These are phyloP conservation scores for Combretum micranthum DNA, from an alignment of 345 rosid species.

Conservation along the genomic window DNA sequence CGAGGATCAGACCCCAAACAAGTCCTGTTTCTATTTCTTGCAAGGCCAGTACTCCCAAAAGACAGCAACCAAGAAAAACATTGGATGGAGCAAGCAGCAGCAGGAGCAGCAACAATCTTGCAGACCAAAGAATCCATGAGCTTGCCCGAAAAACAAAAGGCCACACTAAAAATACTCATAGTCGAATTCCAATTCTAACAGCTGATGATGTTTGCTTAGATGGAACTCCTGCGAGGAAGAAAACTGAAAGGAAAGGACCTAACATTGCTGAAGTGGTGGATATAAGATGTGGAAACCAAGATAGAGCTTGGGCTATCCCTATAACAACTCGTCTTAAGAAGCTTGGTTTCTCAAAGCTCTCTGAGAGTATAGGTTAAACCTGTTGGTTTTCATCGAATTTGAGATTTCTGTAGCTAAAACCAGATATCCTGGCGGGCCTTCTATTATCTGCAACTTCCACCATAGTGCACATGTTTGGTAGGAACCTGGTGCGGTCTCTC, in stretches of 20 bases:
- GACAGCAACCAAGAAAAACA: constrained; percentile 49
- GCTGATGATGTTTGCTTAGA: constrained; percentile 44
- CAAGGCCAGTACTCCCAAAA: constrained; percentile 44
- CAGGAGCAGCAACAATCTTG: constrained; percentile 23
- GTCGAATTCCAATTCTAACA: constrained; percentile 62
- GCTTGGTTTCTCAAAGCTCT: constrained; percentile 91
- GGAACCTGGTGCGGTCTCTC: constrained; percentile 33
- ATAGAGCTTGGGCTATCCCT: constrained; percentile 75
- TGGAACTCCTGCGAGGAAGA: constrained; percentile 51
- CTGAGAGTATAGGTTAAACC: constrained; percentile 55
- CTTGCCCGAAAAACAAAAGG: constrained; percentile 37
- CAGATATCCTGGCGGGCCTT: constrained; percentile 28
- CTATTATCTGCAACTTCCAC: constrained; percentile 46
- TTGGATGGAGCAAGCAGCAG: constrained; percentile 80
- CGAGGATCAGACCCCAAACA: constrained; percentile 28
- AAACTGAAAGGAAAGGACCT: constrained; percentile 45
- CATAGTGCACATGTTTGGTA: constrained; percentile 50
- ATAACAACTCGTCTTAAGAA: constrained; percentile 74
- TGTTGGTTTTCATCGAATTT: constrained; percentile 44
- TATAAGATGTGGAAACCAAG: constrained; percentile 72
- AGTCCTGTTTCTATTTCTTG: constrained; percentile 45
- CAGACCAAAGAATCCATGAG: constrained; percentile 21
- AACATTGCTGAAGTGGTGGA: constrained; percentile 82
- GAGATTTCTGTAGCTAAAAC: constrained; percentile 42
- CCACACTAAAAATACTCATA: constrained; percentile 16